These are phyloP conservation scores for Gliomastix tumulicola DNA, from an alignment of 2,329 filamentous ascomycete species.

Conservation along the genomic window DNA sequence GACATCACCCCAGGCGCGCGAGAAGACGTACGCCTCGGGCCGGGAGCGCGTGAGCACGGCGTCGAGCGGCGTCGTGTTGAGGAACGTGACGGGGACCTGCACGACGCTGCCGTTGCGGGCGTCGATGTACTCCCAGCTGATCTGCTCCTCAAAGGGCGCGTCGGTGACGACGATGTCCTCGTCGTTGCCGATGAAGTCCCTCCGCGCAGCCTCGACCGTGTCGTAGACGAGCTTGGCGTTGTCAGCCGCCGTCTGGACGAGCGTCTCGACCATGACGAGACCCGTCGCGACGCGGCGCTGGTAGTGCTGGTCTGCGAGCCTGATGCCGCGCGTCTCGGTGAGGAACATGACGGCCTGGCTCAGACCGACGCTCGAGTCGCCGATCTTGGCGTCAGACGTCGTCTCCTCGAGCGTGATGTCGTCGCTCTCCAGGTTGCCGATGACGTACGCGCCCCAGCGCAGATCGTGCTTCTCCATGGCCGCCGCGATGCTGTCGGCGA, in stretches of 20 bases:
- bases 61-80: conserved; percentile 15
- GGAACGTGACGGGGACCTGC: conserved; percentile 16
- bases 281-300: conserved; percentile 18
- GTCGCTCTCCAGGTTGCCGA: conserved; percentile 8
- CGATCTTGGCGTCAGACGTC: conserved; percentile 18
- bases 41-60: conserved; percentile 20
- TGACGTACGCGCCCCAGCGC: conserved; percentile 19
- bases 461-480: conserved; percentile 17
- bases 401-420: conserved; percentile 15
- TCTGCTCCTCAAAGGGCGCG: conserved; percentile 8
- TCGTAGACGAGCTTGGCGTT: conserved; percentile 15
- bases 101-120: conserved; percentile 15
- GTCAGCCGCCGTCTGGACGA: conserved; percentile 19
- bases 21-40: conserved; percentile 19
- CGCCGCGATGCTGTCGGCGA: conserved; percentile 15
- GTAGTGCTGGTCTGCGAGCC: conserved; percentile 19
- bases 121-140: conserved; percentile 16
- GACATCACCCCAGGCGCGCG: conserved; percentile 15
- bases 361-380: conserved; percentile 18
- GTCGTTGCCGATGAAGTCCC: conserved; percentile 15
- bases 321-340: conserved; percentile 19
- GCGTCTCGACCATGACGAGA: conserved; percentile 15
- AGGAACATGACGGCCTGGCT: conserved; percentile 20
- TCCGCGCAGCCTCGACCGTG: conserved; percentile 15
- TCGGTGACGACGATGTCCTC: conserved; percentile 21